These are phyloP conservation scores for Sarocladiaceae sp. DNA, from an alignment of 2,329 filamentous ascomycete species.

Conservation along the genomic window DNA sequence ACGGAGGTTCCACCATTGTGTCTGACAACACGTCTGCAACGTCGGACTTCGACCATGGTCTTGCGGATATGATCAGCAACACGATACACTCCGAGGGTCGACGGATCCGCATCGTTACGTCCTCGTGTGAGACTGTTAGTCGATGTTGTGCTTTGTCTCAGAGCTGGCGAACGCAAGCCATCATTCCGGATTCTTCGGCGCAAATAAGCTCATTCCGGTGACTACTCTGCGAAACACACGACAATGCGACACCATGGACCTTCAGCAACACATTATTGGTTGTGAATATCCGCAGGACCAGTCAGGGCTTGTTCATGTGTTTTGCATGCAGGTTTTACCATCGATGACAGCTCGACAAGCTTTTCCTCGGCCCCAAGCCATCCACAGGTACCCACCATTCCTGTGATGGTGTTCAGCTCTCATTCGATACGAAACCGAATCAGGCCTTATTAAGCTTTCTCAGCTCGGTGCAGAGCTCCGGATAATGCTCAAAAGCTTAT, in stretches of 20 bases:
- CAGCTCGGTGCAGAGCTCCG: no score
- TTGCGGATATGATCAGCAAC: background rate
- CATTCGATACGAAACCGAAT: background rate
- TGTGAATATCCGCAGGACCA: no score
- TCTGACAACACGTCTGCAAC: background rate
- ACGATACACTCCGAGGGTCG: background rate
- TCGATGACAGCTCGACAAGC: background rate
- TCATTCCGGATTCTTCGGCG: background rate
- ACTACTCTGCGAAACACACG: background rate
- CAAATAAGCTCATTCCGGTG: conserved; percentile 2
- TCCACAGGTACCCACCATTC: background rate
- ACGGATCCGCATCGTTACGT: background rate
- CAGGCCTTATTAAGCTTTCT: background rate
- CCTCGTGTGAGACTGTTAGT: background rate
- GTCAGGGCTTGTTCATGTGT: no score
- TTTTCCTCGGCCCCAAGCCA: background rate
- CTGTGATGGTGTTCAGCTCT: background rate
- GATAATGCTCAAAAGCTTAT: no score
- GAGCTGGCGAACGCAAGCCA: background rate
- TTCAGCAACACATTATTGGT: background rate
- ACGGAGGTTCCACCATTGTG: background rate
- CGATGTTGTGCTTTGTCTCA: conserved; percentile 1
- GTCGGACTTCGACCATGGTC: no score
- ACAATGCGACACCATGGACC: no score
- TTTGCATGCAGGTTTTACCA: no score